phyloP scores from a whole-genome alignment of 441 rosid genomes.

The Brassica balearica region DNA sequence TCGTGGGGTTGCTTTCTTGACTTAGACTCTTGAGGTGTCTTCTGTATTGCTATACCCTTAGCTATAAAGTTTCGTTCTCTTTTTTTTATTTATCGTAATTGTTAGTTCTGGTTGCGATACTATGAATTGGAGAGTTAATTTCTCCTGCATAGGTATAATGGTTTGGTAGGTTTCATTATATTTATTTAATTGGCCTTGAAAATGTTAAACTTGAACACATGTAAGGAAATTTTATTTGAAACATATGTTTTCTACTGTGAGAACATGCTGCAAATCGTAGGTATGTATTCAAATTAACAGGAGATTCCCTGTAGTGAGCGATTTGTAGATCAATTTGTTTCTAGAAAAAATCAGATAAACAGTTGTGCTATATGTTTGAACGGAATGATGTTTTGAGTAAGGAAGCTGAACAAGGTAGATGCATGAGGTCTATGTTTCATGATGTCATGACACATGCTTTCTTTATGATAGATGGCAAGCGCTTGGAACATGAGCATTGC shows the following conservation, averaged over 20 bases:
- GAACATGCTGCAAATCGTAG: background rate
- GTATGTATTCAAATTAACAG: background rate
- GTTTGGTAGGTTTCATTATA: background rate
- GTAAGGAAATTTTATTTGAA: background rate
- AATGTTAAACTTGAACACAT: background rate
- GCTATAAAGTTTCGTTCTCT: too few species aligned
- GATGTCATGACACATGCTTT: slow-evolving; percentile 95
- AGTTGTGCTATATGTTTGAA: background rate
- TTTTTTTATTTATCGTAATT: too few species aligned
- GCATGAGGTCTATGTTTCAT: slow-evolving; percentile 62
- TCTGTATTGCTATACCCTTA: too few species aligned
- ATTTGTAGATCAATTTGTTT: background rate
- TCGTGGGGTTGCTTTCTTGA: too few species aligned
- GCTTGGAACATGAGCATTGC: slow-evolving; percentile 98
- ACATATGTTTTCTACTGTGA: background rate
- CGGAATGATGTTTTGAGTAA: slow-evolving; percentile 11
- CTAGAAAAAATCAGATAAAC: background rate
- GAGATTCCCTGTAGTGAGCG: background rate
- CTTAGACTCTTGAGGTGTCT: too few species aligned
- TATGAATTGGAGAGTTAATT: background rate
- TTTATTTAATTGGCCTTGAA: background rate
- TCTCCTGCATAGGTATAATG: background rate
- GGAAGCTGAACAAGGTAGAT: slow-evolving; percentile 56
- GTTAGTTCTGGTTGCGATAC: too few species aligned
- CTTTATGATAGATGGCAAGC: slow-evolving; percentile 98